Evolutionary conservation across 331 rosid species (phyloP).

Genomic region (Acacia pycnantha): DNA sequence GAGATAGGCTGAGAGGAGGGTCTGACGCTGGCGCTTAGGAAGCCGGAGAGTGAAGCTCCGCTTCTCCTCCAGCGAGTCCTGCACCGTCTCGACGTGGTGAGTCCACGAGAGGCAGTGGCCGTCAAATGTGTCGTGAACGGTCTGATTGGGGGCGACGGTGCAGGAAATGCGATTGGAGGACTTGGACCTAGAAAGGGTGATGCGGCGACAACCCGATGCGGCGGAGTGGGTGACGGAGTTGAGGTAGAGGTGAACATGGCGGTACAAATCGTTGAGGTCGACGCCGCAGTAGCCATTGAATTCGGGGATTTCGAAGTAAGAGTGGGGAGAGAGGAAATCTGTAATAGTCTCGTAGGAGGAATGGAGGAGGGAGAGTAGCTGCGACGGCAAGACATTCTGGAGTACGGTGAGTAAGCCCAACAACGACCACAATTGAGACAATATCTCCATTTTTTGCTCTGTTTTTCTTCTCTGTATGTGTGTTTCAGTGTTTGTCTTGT

Average conservation of each 20-base stretch:
- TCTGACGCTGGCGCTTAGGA: constrained; percentile 72
- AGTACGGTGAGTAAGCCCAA: constrained; percentile 79
- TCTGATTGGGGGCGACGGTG: constrained; percentile 81
- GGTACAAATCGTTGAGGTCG: constrained; percentile 83
- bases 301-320: constrained; percentile 81
- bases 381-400: constrained; percentile 79
- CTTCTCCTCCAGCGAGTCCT: constrained; percentile 79
- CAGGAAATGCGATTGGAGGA: constrained; percentile 76
- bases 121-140: constrained; percentile 58
- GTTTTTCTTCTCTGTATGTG: not conserved
- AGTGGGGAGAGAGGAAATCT: constrained; percentile 70
- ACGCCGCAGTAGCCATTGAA: constrained; percentile 91
- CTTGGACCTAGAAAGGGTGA: constrained; percentile 79
- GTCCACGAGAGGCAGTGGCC: constrained; percentile 70
- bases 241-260: constrained; percentile 77
- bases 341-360: constrained; percentile 75
- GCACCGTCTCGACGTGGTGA: constrained; percentile 81
- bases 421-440: constrained; percentile 87
- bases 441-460: constrained; percentile 53
- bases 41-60: constrained; percentile 78
- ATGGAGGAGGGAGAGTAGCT: constrained; percentile 74
- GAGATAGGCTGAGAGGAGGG: constrained; percentile 62
- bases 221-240: constrained; percentile 55
- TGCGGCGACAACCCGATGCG: constrained; percentile 54
- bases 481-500: not conserved